Evolutionary conservation across 2,329 filamentous ascomycete species (phyloP).

Genomic region (Fusarium zealandicum): DNA sequence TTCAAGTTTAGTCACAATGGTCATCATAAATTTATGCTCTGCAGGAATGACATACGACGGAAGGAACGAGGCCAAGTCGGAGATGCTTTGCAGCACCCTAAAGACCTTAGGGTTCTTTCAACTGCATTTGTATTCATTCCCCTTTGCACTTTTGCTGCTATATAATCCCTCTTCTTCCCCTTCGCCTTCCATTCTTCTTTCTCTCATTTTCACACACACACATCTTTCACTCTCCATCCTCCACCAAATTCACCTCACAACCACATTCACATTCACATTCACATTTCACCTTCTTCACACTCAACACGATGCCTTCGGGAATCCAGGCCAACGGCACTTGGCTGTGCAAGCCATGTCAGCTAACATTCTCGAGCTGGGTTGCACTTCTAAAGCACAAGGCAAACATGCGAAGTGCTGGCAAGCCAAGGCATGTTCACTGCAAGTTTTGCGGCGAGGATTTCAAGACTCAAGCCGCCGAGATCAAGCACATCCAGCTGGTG

Average conservation of each 20-base stretch:
- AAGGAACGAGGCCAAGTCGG: too few species aligned
- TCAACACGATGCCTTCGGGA: constrained; percentile 26
- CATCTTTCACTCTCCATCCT: neutral
- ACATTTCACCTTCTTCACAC: neutral
- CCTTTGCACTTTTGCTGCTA: too few species aligned
- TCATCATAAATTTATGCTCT: too few species aligned
- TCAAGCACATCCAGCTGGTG: constrained; percentile 48
- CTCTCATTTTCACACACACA: neutral
- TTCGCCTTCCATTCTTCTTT: neutral
- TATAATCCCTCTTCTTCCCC: neutral
- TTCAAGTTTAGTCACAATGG: too few species aligned
- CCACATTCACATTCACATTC: too few species aligned
- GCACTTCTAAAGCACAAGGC: constrained; percentile 43
- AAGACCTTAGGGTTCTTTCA: too few species aligned
- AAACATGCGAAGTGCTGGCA: constrained; percentile 35
- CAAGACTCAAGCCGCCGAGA: constrained; percentile 42
- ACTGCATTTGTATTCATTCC: too few species aligned
- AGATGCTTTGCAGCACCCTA: too few species aligned
- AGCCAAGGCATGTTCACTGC: constrained; percentile 47
- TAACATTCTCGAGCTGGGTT: constrained; percentile 38
- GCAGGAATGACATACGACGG: too few species aligned
- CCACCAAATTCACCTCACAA: neutral
- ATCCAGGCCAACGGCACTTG: constrained; percentile 23
- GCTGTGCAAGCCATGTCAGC: constrained; percentile 43
- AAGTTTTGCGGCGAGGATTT: constrained; percentile 49